A percentile compares a stretch with the other conserved stretches of the same genome.
phyloP scores from a whole-genome alignment of 148 eudicot genomes.

The Silene conica region DNA sequence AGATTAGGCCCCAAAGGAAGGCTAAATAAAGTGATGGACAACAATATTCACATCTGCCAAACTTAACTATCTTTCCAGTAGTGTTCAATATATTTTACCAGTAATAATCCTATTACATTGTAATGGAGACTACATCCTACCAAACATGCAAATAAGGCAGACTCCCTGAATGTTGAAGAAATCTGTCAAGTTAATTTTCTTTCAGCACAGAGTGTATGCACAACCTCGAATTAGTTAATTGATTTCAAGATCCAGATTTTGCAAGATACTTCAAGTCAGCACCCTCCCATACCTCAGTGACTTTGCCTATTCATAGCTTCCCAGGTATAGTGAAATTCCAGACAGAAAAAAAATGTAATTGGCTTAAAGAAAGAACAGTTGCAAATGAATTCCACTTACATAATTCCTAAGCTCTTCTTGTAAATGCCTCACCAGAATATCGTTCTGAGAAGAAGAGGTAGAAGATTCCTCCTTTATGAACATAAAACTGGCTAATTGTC shows the following conservation, averaged over 20 bases:
- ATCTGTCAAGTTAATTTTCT: background rate
- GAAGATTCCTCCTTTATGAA: conserved; percentile 36
- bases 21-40: no score
- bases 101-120: no score
- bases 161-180: background rate
- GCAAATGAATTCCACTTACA: conserved; percentile 43
- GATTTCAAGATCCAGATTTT: background rate
- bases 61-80: no score
- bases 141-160: no score
- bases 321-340: background rate
- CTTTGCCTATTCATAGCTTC: background rate
- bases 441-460: conserved; percentile 35
- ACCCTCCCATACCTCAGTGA: background rate
- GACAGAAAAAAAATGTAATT: background rate
- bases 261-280: background rate
- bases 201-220: background rate
- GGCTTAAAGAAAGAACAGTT: background rate
- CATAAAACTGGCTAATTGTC: conserved; percentile 37
- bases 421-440: conserved; percentile 72
- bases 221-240: background rate
- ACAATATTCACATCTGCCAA: no score
- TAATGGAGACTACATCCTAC: no score
- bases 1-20: no score
- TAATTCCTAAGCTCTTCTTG: conserved; percentile 72
- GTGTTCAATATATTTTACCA: no score